Base-by-base conservation (phyloP, 768 basidiomycete species). In the Agaricus bisporus region DNA sequence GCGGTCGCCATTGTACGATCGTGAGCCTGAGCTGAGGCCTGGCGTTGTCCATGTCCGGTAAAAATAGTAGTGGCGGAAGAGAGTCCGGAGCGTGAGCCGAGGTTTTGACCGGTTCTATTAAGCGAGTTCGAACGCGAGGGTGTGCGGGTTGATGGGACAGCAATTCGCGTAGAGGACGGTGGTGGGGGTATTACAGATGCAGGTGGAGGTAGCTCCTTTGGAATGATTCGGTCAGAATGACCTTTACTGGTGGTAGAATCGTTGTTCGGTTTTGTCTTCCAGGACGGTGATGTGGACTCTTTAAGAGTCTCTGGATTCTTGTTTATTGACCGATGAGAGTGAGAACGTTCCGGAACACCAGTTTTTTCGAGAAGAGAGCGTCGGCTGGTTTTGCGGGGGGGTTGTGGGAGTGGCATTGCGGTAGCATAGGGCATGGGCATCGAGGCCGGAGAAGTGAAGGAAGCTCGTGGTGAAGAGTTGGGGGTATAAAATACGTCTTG, bases 401-500 rank as follows among this genome's bases (percentile, higher is more conserved):
- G 64, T 55, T 18, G 58, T 51, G 7, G 58, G 50, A 3, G 58
- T 43, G 20, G 51, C 29, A 32, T 7, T 11, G 47, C 15, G 32
- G 54, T 50, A 41, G 64, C 59, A 56, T 64, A 61, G 49, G 64
- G 63, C 53, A 66, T 61, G 51, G 70, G 45, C 39, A 47, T 60
- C 6, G 55, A 51, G 17, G 56, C 54, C 1, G 68, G 63, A 6
- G 76, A 71, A 10, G 68, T 66, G 62, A 76, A 69, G 5, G 80
- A 80, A 3, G 74, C 69, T 32, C 76, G 70, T 15, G 82, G 82
- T 5, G 81, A 79, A 11, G 78, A 69, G 55, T 73, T 69, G 15
- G 84, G 83, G 1, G 85, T 88, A 64, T 81, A 88, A 66, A 83
- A 88, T 22, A 76, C 69, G 59, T 80, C 80, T n/a, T 47, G 52